Conservation (phyloP, 2,329 filamentous ascomycete genomes). For the Pseudocercospora fijiensis region DNA sequence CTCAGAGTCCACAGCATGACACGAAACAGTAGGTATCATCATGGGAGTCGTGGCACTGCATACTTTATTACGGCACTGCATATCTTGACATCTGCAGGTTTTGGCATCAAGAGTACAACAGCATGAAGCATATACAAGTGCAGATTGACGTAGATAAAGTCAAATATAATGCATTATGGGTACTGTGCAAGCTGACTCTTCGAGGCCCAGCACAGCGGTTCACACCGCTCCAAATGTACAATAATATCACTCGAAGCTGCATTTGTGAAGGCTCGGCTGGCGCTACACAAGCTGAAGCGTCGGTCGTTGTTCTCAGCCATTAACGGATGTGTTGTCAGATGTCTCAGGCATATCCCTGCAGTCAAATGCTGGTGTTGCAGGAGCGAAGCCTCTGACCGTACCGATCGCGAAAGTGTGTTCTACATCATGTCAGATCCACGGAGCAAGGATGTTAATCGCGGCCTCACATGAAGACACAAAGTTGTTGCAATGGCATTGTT, state of each 20-base stretch:
- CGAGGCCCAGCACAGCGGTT: not conserved
- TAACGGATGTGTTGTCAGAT: not conserved
- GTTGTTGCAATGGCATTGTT: not conserved
- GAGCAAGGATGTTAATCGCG: not conserved
- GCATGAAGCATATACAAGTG: not conserved
- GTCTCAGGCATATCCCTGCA: slow-evolving; percentile 2
- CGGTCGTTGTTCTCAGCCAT: not conserved
- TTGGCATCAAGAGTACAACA: not conserved
- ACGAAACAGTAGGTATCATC: not conserved
- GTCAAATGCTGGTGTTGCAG: slow-evolving; percentile 3
- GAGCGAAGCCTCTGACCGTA: not conserved
- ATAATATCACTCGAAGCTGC: not conserved
- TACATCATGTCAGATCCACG: not conserved
- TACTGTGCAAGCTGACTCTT: not conserved
- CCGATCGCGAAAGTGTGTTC: not conserved
- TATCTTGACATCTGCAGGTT: not conserved
- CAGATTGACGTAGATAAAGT: not conserved
- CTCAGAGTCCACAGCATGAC: not conserved
- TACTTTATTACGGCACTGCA: not conserved
- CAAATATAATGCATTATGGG: not conserved
- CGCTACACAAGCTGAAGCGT: not conserved
- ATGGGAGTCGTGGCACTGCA: not conserved
- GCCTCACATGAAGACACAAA: not conserved
- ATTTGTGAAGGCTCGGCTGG: not conserved
- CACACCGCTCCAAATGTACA: too few relatives aligned